phyloP scores from a whole-genome alignment of 352 stramenopile genomes.

The Phytophthora ohioensis region DNA sequence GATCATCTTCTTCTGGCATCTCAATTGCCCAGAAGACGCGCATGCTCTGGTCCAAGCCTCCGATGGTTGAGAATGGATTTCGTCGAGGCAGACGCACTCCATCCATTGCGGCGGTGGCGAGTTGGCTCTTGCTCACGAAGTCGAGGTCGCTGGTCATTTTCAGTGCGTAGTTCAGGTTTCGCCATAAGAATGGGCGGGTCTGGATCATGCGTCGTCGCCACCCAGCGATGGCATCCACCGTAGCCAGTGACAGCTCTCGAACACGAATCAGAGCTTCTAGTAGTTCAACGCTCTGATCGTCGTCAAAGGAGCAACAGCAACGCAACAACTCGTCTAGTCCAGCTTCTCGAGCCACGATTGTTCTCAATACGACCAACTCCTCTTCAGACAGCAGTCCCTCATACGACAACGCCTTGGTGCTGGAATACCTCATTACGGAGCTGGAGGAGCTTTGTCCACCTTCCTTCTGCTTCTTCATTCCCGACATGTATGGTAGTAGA shows the following conservation, averaged over 20 bases:
- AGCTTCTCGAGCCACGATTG: constrained; percentile 71
- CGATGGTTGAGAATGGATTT: constrained; percentile 80
- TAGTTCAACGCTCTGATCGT: constrained; percentile 51
- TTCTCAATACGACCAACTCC: constrained; percentile 67
- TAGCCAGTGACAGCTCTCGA: constrained; percentile 54
- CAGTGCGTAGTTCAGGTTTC: constrained; percentile 70
- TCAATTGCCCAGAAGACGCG: constrained; percentile 57
- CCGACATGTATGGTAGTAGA: constrained; percentile 31
- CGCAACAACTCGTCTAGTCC: constrained; percentile 61
- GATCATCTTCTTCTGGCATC: constrained; percentile 61
- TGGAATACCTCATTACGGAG: constrained; percentile 19
- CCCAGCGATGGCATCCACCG: constrained; percentile 64
- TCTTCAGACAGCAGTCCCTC: constrained; percentile 66
- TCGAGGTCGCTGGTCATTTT: constrained; percentile 77
- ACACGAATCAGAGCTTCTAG: constrained; percentile 61
- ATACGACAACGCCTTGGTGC: constrained; percentile 56
- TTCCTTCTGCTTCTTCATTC: constrained; percentile 9
- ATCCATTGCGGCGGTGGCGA: constrained; percentile 61
- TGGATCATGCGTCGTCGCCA: constrained; percentile 74
- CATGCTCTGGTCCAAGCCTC: constrained; percentile 75
- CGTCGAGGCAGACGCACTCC: constrained; percentile 59
- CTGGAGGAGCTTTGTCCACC: constrained; percentile 8
- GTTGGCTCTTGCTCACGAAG: constrained; percentile 77
- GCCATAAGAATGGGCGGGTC: constrained; percentile 66
- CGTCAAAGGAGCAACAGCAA: constrained; percentile 60